phyloP scores from a whole-genome alignment of 2,329 filamentous ascomycete genomes.

The Ophiostoma perfectum region DNA sequence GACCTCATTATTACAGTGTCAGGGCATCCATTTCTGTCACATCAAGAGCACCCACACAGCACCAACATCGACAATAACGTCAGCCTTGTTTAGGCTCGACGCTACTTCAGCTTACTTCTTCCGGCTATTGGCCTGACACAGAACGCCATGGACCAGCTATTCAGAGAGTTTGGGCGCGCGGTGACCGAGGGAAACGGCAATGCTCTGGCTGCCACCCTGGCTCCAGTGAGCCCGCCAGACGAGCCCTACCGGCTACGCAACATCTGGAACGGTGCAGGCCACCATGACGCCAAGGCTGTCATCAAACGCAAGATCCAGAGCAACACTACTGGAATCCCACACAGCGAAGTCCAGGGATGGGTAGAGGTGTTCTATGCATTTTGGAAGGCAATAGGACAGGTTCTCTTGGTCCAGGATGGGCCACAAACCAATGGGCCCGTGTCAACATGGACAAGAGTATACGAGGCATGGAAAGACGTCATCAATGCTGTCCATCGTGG shows the following conservation, averaged over 20 bases:
- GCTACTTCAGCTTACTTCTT: neutral
- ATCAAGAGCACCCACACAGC: neutral
- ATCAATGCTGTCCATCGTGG: conserved; percentile 71
- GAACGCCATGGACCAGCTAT: conserved; percentile 62
- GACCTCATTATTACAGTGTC: neutral
- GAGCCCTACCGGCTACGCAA: conserved; percentile 61
- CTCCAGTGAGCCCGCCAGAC: conserved; percentile 58
- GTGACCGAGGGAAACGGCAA: conserved; percentile 62
- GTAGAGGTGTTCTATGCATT: conserved; percentile 75
- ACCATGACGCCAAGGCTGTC: conserved; percentile 59
- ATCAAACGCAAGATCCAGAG: conserved; percentile 67
- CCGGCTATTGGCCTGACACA: neutral
- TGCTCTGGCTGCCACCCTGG: conserved; percentile 67
- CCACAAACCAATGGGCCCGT: conserved; percentile 4
- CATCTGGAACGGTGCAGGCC: conserved; percentile 67
- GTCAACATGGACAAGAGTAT: conserved; percentile 74
- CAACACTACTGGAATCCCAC: conserved; percentile 51
- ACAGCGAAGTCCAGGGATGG: conserved; percentile 74
- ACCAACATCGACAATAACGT: neutral
- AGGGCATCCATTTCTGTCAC: neutral
- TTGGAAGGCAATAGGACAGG: conserved; percentile 74
- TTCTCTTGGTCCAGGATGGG: conserved; percentile 50
- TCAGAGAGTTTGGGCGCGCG: conserved; percentile 67
- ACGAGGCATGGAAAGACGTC: conserved; percentile 83
- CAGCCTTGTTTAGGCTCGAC: neutral